Base-by-base conservation (phyloP, 148 eudicot species). In the Vaccinium darrowii region DNA sequence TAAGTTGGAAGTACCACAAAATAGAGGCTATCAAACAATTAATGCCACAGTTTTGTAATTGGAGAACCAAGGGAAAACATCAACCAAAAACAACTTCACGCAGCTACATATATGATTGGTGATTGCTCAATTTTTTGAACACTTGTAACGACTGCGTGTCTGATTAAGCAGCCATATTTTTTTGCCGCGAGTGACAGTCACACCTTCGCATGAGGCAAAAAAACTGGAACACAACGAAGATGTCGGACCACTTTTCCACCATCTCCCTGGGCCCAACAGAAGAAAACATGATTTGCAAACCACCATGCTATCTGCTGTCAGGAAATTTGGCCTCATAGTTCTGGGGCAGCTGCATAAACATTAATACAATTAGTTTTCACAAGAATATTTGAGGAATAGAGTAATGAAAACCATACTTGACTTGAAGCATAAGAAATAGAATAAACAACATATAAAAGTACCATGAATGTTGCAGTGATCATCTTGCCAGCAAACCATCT, bases 401-500 rank as follows among this genome's bases (percentile, higher is more conserved):
- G 21, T 27, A 62, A 50, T 51, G 23, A 47, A 5, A 54, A 71
- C 53, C 23, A 16, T 36, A 71, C 15, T 7, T 36, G 5, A 10
- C 6, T 21, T 47, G 14, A 63, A 75, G 5, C 12, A 76, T 18
- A 3, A 23, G 43, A 51, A 5, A 14, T 14, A 49, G 50, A 67
- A 65, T 27, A 7, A 60, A n/a, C 19, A 36, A 1, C 53, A 3
- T 56, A 21, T 56, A 21, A 58, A 84, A 63, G 84, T 85, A 95
- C 98, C 95, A 95, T 89, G 88, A 89, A 95, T 74, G 92, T 91
- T 12, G 98, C 98, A 43, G 93, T 93, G 84, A 95, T 94, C 98
- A 95, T 93, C 94, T 94, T 95, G 62, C 98, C 98, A 62, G 98
- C 98, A 91, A 94, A 95, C 96, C 98, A 95, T 87, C 98, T 90